Base-by-base conservation (phyloP, 805 yeast genomes). In the Sugiyamaella qingdaonensis region DNA sequence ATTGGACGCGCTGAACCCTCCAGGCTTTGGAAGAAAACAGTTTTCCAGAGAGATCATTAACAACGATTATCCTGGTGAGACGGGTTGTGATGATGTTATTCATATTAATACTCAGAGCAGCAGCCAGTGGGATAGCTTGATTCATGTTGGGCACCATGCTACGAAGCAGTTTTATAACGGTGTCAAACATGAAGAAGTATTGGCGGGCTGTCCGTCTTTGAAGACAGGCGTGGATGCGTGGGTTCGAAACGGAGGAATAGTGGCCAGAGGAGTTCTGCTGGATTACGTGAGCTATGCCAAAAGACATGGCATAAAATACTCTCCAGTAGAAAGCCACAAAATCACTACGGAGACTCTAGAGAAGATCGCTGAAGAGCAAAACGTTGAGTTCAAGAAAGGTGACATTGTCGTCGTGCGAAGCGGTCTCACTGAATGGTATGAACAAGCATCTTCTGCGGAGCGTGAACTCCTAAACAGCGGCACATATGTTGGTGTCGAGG, bases 101-200 rank as follows among this genome's bases (percentile, higher is more conserved):
- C 46, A 39, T 27, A 51, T 65, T 47, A 67, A 67, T 52, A 66
- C 70, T 2, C 70, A 67, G 53, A 56, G 56, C 14, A 58, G 65
- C n/a, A 61, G 67, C 16, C 70, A 67, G 54, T 67, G 69, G 69
- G 70, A 67, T 48, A 69, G 70, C 4, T 57, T 67, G 46, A 55
- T 68, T 10, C 70, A 66, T 46, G 62, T 58, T 49, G 55, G 60
- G 4, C 68, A 64, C 31, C 59, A 10, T 52, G 37, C 14, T 14
- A 32, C 21, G 43, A 55, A 36, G 51, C 49, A 18, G 61, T 54
- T 65, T 36, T 63, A 60, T 42, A 61, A 65, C 46, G 62, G 61
- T 59, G 62, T 60, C 55, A 51, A 44, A 60, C 53, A 58, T 2
- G 53, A 52, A 16, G 64, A 66, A 27, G 43, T 29, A 54, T 63